Base-by-base conservation (phyloP, 805 yeast genomes). In the Maudiozyma barnettii region DNA sequence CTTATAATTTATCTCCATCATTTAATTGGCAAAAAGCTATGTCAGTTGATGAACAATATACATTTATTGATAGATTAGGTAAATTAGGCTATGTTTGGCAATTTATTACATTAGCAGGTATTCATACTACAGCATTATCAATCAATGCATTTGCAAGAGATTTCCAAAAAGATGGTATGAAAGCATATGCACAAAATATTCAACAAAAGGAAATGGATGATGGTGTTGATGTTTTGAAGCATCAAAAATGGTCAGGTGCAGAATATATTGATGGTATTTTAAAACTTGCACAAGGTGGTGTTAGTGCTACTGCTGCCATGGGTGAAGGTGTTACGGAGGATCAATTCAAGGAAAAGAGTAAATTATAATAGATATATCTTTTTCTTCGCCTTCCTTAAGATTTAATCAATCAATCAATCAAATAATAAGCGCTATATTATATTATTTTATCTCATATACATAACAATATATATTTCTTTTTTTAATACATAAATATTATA, bases 231-330 rank as follows among this genome's bases (percentile, higher is more conserved):
- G 95, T 91, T 50, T 95, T 91, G 54, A 91, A 89, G 76, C 98
- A 91, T 70, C 98, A 91, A 71, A 88, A 90, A 69, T 91, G 98
- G 98, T 88, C 96, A 39, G 98, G 98, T 65, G 98, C 98, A 29
- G 95, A 87, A 70, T 90, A 88, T 73, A 84, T 91, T 63, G 98
- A 91, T 69, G 82, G 87, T 50, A 74, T 91, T 62, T 80, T 91
- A 67, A 89, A 83, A 69, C 74, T 88, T 69, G 93, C 89, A 22
- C 82, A 93, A 48, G 97, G 97, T 60, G 98, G 98, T 72, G 84
- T 90, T 49, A 76, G 90, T 45, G 83, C 95, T 18, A 91, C 98
- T 43, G 95, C 97, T 55, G 97, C 98, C 43, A 91, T 91, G 97
- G 97, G 97, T 63, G 83, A 83, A 52, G 98, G 98, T 74, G 97